Base-by-base conservation (phyloP, 2,329 filamentous ascomycete species). In the Ambrosiella cleistominuta region DNA sequence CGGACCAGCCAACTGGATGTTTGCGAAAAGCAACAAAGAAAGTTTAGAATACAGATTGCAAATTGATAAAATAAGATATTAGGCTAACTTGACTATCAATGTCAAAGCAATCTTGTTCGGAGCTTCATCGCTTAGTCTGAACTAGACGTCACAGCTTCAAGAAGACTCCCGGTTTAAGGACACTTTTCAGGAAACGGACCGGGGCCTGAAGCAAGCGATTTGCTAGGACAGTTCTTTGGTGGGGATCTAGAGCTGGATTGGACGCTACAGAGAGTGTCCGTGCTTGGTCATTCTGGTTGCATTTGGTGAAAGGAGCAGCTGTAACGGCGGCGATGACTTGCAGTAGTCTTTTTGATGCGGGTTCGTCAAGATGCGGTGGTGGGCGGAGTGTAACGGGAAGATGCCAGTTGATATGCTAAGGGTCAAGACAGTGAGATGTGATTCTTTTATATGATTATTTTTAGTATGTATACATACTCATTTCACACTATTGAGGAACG, bases 161-260 rank as follows among this genome's bases (percentile, higher is more conserved):
- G 27, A 27, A 51, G 39, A 27, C 35, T 39, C 15, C 17, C 37
- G 15, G 52, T 56, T 56, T 61, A 53, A 61, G 59, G 59, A 61
- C 59, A 61, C 56, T 61, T 61, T 61, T 61, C 59, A 55, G 56
- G 53, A 58, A 58, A 8, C 37, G 52, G 47, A 40, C 49, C 57
- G 58, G 54, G 50, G 49, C 40, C 54, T 57, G 42, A 56, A 39
- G 49, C 54, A 42, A 50, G 47, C n/a, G 47, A 54, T 19, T 17
- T 17, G 13, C 19, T 8, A 15, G 19, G 7, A 47, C 44, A n/a
- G 44, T 8, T 47, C 11, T 13, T n/a, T 13, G 15, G 44, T 47
- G 44, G n/a, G 19, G 11, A 47, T 13, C n/a, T 17, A 17, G 44
- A 15, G 19, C 13, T 47, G n/a, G 44, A 17, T n/a, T 47, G n/a